Evolutionary conservation across 1,284 basidiomycete species (phyloP).

Genomic region (Ustilago crameri): DNA sequence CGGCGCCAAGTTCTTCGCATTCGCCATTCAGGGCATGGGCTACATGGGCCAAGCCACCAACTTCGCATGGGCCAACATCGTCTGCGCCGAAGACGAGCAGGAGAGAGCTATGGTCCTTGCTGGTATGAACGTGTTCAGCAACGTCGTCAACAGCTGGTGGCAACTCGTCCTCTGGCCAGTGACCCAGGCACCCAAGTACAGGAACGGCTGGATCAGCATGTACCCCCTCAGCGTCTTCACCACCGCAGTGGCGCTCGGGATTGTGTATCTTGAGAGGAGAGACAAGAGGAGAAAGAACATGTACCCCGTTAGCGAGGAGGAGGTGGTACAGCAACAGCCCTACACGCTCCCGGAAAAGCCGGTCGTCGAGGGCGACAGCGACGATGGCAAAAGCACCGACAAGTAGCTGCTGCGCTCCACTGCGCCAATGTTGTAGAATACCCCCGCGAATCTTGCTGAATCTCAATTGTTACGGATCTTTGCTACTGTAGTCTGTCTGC

Average conservation of each 20-base stretch:
- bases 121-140: conserved; percentile 51
- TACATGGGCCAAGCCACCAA: conserved; percentile 65
- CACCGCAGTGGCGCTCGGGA: conserved; percentile 31
- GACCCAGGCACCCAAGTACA: conserved; percentile 52
- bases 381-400: not conserved
- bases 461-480: not conserved
- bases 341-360: conserved; percentile 12
- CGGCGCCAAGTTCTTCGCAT: conserved; percentile 55
- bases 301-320: conserved; percentile 1
- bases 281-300: conserved; percentile 17
- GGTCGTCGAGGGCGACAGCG: conserved; percentile 1
- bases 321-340: not conserved
- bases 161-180: conserved; percentile 57
- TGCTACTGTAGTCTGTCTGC: not conserved
- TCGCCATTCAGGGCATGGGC: conserved; percentile 55
- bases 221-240: conserved; percentile 38
- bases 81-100: conserved; percentile 56
- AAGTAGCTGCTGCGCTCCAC: not conserved
- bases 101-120: conserved; percentile 56
- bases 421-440: too few species aligned
- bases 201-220: conserved; percentile 58
- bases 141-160: conserved; percentile 61
- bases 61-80: conserved; percentile 66
- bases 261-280: conserved; percentile 36
- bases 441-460: too few species aligned